Evolutionary conservation across 306 rosid genomes (phyloP).

Genomic region (Gillenia trifoliata): DNA sequence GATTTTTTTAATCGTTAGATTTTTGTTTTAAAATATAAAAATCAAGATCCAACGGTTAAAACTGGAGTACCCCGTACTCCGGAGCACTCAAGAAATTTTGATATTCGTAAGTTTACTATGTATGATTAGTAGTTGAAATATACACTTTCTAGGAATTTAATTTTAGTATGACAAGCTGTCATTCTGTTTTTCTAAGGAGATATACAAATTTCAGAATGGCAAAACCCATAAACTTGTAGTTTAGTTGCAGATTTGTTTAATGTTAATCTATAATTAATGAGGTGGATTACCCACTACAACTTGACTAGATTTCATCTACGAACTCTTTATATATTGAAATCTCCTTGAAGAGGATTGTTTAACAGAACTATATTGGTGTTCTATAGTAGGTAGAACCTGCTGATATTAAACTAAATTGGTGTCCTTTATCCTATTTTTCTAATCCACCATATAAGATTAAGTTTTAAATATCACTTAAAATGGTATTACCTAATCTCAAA

Average conservation of each 20-base stretch:
- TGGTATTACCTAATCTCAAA: too few species aligned
- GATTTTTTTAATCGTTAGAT: too few species aligned
- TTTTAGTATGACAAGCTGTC: too few species aligned
- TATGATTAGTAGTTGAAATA: not conserved
- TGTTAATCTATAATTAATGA: not conserved
- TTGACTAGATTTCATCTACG: not conserved
- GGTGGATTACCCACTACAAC: not conserved
- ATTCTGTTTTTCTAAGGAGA: too few species aligned
- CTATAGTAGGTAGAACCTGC: not conserved
- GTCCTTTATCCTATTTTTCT: not conserved
- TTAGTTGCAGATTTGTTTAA: not conserved
- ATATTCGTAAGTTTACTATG: not conserved
- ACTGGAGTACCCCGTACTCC: too few species aligned
- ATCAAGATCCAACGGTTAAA: too few species aligned
- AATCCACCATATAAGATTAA: not conserved
- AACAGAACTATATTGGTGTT: not conserved
- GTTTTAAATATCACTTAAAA: not conserved
- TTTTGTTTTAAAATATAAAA: too few species aligned
- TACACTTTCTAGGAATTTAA: too few species aligned
- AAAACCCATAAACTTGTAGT: too few species aligned
- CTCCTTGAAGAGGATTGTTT: too few species aligned
- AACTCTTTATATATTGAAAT: not conserved
- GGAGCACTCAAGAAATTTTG: too few species aligned
- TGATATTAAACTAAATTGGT: not conserved
- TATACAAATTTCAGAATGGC: too few species aligned